Percentiles rank a stretch among this genome's conserved stretches.
Evolutionary conservation across 345 rosid species (phyloP).

Genomic region (Streptanthus diversifolius): DNA sequence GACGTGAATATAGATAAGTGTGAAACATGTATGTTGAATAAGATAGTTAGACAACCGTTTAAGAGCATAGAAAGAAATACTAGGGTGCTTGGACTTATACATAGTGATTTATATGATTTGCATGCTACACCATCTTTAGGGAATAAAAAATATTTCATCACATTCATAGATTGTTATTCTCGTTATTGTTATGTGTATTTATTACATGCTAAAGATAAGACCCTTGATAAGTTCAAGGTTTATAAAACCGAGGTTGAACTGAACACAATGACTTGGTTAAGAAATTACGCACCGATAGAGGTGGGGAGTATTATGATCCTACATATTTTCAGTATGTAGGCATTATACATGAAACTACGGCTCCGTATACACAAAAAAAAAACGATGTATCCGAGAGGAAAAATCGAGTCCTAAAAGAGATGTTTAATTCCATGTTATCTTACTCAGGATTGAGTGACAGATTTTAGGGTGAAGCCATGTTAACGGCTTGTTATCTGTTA

Average conservation of each 20-base stretch:
- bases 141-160: too few species aligned
- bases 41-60: background rate
- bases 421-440: background rate
- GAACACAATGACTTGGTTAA: too few species aligned
- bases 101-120: too few species aligned
- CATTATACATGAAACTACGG: background rate
- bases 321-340: background rate
- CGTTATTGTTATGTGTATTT: too few species aligned
- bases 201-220: too few species aligned
- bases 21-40: background rate
- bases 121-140: too few species aligned
- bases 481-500: background rate
- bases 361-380: slow-evolving; percentile 10
- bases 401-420: background rate
- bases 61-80: background rate
- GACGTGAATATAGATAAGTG: background rate
- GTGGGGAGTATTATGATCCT: background rate
- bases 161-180: too few species aligned
- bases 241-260: too few species aligned
- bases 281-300: too few species aligned
- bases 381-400: background rate
- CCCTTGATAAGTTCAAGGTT: too few species aligned
- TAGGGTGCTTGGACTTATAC: too few species aligned
- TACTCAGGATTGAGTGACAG: background rate
- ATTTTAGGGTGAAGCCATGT: slow-evolving; percentile 13